Base-by-base conservation (phyloP, 106 monocot species). In the Alisma plantagoaquatica region DNA sequence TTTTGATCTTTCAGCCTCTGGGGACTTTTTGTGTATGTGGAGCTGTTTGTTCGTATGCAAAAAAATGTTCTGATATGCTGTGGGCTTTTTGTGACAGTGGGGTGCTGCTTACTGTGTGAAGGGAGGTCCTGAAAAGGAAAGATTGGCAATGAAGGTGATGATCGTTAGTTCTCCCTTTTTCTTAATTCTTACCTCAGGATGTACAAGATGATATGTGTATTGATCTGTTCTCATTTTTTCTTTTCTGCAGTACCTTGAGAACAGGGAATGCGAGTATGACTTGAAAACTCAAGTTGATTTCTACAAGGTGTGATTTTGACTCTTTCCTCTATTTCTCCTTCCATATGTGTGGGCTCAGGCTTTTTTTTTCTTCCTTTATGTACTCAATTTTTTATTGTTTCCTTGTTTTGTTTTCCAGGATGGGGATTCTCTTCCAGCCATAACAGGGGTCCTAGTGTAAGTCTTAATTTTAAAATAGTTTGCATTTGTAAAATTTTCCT, bases 241-340 rank as follows among this genome's bases (percentile, higher is more conserved):
- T 41, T 30, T 32, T 21, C 53, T 65, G 50, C 75, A 91, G 91
- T 91, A 78, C 73, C 48, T 91, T 63, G 85, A 85, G 69, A 82
- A 55, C 63, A 78, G 91, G 63, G 91, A 91, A 73, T 86, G 85
- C n/a, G 91, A 91, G 51, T 91, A 91, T 55, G 91, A 91, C 58
- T 62, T 68, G 60, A 85, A 91, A 48, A 54, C 74, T 21, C 59
- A 51, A 11, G 65, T 91, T 8, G 67, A 70, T 46, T 91, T 91
- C 52, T 91, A 86, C 58, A 67, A 63, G 81, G 91, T 91, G 41
- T 55, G 44, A 31, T 15, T 14, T n/a, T 42, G n/a, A 19, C n/a
- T n/a, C n/a, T n/a, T n/a, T n/a, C n/a, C n/a, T n/a, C n/a, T n/a
- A n/a, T n/a, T n/a, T n/a, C n/a, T n/a, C n/a, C n/a, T n/a, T n/a